Conservation (phyloP, 2,329 filamentous ascomycete genomes). For the Ophiostoma perfectum region DNA sequence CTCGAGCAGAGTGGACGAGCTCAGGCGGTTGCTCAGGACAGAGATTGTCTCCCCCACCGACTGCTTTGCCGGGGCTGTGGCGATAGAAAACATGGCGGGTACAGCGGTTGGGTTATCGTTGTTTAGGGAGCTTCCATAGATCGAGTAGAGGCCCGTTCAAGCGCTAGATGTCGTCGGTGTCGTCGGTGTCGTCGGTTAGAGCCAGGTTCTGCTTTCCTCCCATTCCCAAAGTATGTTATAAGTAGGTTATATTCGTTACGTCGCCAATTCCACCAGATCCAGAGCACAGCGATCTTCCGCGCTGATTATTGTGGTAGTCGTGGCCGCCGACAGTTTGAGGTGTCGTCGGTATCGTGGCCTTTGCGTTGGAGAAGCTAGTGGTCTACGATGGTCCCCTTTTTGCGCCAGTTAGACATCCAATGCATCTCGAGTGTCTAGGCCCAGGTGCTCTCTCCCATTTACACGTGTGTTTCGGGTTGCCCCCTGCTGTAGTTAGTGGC, state of each 20-base stretch:
- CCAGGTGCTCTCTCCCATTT: neutral
- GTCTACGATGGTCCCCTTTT: constrained; percentile 3
- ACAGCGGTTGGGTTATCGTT: neutral
- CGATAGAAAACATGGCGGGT: constrained; percentile 53
- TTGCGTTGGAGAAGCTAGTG: neutral
- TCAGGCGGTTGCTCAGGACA: constrained; percentile 77
- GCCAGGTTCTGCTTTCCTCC: neutral
- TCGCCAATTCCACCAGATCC: neutral
- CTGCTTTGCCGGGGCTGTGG: constrained; percentile 82
- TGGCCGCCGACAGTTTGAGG: constrained; percentile 14
- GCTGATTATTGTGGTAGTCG: constrained; percentile 6
- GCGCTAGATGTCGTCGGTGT: neutral
- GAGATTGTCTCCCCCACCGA: constrained; percentile 92
- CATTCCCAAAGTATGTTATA: neutral
- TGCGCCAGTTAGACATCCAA: neutral
- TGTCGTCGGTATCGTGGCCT: constrained; percentile 10
- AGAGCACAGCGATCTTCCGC: neutral
- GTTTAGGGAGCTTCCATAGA: neutral
- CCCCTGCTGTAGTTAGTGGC: neutral
- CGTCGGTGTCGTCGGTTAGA: neutral
- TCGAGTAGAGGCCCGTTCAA: neutral
- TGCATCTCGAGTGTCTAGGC: constrained; percentile 12
- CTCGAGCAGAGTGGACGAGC: constrained; percentile 85
- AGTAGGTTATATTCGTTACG: neutral
- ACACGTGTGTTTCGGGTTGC: constrained; percentile 4